These are phyloP conservation scores for Vanderwaltozyma verrucispora DNA, from an alignment of 805 yeast genomes.

Conservation along the genomic window DNA sequence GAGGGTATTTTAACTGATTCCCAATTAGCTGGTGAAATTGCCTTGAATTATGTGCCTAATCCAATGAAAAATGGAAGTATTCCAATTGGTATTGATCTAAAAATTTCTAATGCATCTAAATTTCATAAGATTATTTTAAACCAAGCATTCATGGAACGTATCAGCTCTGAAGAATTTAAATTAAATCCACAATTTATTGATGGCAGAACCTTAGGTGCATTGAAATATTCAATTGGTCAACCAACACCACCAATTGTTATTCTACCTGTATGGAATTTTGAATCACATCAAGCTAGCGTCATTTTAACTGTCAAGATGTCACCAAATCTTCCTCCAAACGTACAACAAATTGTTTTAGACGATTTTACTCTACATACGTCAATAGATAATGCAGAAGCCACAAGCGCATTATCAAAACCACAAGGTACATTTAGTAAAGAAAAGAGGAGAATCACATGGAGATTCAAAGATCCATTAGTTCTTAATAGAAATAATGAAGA, in stretches of 20 bases:
- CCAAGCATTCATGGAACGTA: slow-evolving; percentile 41
- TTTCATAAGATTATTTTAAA: slow-evolving; percentile 42
- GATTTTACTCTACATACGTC: slow-evolving; percentile 37
- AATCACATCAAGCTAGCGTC: slow-evolving; percentile 73
- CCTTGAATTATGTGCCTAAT: slow-evolving; percentile 51
- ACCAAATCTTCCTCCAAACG: slow-evolving; percentile 27
- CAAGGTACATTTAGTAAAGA: slow-evolving; percentile 86
- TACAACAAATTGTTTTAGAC: slow-evolving; percentile 26
- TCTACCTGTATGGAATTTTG: slow-evolving; percentile 85
- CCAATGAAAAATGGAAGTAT: slow-evolving; percentile 18
- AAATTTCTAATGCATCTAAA: slow-evolving; percentile 33
- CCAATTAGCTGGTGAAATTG: slow-evolving; percentile 75
- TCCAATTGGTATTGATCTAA: slow-evolving; percentile 36
- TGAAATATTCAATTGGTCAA: slow-evolving; percentile 56
- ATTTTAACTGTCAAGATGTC: slow-evolving; percentile 49
- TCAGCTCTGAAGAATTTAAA: slow-evolving; percentile 34
- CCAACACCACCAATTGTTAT: slow-evolving; percentile 56
- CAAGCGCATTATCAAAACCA: slow-evolving; percentile 81
- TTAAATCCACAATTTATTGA: slow-evolving; percentile 41
- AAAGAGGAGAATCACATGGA: slow-evolving; percentile 80
- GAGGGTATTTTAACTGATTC: slow-evolving; percentile 54
- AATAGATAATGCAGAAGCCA: slow-evolving; percentile 53
- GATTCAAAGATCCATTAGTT: slow-evolving; percentile 38
- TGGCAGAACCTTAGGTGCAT: slow-evolving; percentile 65
- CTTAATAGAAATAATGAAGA: slow-evolving; percentile 39